Base-by-base conservation (phyloP, 2,329 filamentous ascomycete genomes). In the Cercospora sojina region DNA sequence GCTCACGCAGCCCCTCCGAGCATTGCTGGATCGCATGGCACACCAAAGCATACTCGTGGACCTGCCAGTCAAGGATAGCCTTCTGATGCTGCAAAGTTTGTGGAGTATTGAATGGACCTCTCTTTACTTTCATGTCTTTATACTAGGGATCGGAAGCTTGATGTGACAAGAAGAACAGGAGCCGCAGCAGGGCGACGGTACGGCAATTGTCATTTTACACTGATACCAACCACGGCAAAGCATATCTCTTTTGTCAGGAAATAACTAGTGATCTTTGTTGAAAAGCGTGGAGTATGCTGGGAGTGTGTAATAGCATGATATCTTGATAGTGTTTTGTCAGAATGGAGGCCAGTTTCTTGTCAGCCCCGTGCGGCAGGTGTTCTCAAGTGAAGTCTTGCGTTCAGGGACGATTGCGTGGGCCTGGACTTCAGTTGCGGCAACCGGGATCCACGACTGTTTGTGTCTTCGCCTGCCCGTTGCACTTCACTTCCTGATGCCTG, bases 41-140 rank as follows among this genome's bases (percentile, higher is more conserved):
- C 70, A 29, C 70, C 70, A 31, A 69, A 64, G 41, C 71, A 73
- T 51, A 69, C 68, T 57, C 71, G 71, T 51, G 71, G 64, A 18
- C 71, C 72, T 59, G 71, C 71, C 49, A 73, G 71, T 56, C 71
- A 72, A 68, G 69, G 71, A 29, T 71, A 65, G 63, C 35, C 58
- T 61, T 67, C 59, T 31, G 67, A 69, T 51, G 58, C 60, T 31
- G 62, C 32, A 49, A 67, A 61, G 65, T 67, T 65, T 35, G 65
- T 64, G 57, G 62, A 67, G 59, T 68, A 68, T 41, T 68, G 66
- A 68, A 32, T 23, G 56, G 57, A 47, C 16, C 16, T 18, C 53
- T 57, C 49, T 62, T 64, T 59, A 41, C 61, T 66, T 63, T 61
- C 59, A 59, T 64, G 65, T 63, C 59, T 59, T 51, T 31, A 60